phyloP scores from a whole-genome alignment of 208 protist species.

The Trypanosomatidae sp. region DNA sequence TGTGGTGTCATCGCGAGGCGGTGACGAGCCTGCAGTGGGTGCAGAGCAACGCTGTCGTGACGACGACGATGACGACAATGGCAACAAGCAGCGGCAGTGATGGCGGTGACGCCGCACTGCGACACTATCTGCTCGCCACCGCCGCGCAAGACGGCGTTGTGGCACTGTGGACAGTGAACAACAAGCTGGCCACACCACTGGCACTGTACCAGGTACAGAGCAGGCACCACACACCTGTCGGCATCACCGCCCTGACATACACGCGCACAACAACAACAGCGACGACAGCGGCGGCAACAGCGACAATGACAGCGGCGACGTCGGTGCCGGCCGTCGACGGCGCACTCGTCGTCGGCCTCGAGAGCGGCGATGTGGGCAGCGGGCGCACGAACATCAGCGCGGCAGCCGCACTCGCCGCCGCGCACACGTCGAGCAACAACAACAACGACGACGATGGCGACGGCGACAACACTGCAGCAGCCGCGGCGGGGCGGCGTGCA shows the following conservation, averaged over 20 bases:
- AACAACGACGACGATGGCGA: no score
- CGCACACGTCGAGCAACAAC: not conserved
- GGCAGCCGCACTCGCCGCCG: slow-evolving; percentile 6
- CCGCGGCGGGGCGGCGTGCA: no score
- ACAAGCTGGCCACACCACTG: slow-evolving; percentile 47
- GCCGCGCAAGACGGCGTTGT: slow-evolving; percentile 66
- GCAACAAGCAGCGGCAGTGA: no score
- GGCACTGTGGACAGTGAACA: slow-evolving; percentile 48
- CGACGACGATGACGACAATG: no score
- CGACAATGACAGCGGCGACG: no score
- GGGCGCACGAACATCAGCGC: slow-evolving; percentile 24
- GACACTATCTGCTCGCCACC: slow-evolving; percentile 65
- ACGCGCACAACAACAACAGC: slow-evolving; percentile 1
- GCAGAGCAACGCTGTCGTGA: slow-evolving; percentile 44
- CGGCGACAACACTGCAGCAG: slow-evolving; percentile 1
- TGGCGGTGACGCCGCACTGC: slow-evolving; percentile 10
- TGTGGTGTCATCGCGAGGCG: slow-evolving; percentile 50
- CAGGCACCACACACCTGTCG: slow-evolving; percentile 27
- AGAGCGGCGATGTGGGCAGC: slow-evolving; percentile 80
- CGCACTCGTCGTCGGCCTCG: slow-evolving; percentile 58
- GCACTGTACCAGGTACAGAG: slow-evolving; percentile 41
- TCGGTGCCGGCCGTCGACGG: slow-evolving; percentile 37
- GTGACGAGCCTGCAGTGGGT: slow-evolving; percentile 70
- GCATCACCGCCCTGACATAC: slow-evolving; percentile 49
- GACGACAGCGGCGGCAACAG: no score